Conservation (phyloP, 108 stramenopile species). For the Parmales sp. region DNA sequence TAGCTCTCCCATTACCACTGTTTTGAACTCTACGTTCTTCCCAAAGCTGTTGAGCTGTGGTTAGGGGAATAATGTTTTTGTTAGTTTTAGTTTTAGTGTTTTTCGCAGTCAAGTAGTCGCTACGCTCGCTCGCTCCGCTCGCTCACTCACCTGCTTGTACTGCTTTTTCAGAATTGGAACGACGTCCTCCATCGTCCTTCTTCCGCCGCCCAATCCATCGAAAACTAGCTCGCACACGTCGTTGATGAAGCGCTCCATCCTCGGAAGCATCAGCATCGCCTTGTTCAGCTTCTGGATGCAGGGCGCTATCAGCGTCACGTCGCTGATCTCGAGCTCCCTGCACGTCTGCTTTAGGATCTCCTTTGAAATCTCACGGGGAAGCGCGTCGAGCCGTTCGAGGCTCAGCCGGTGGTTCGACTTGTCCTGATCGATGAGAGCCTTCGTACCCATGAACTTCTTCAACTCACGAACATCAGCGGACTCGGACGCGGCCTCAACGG, state of each 20-base stretch:
- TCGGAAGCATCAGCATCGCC: constrained; percentile 20
- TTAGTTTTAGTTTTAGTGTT: no score
- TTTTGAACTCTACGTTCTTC: neutral
- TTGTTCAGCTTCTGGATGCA: constrained; percentile 18
- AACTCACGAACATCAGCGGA: neutral
- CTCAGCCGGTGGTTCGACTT: constrained; percentile 20
- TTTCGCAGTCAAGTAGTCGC: no score
- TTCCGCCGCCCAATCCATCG: neutral
- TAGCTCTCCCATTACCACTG: constrained; percentile 11
- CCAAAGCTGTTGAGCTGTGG: neutral
- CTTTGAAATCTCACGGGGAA: constrained; percentile 14
- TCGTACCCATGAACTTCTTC: constrained; percentile 11
- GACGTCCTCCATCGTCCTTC: constrained; percentile 14
- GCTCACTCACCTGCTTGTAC: no score
- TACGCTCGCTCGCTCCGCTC: no score
- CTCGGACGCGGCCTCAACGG: constrained; percentile 17
- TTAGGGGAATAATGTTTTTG: no score
- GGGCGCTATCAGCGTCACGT: constrained; percentile 17
- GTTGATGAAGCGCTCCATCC: constrained; percentile 22
- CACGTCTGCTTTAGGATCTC: constrained; percentile 23
- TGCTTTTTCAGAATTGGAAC: constrained; percentile 17
- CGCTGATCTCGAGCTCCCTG: constrained; percentile 17
- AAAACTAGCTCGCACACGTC: constrained; percentile 19
- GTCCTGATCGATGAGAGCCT: constrained; percentile 17
- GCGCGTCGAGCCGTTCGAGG: constrained; percentile 7